phyloP scores from a whole-genome alignment of 2,329 filamentous ascomycete species.

The Fusarium clavum region DNA sequence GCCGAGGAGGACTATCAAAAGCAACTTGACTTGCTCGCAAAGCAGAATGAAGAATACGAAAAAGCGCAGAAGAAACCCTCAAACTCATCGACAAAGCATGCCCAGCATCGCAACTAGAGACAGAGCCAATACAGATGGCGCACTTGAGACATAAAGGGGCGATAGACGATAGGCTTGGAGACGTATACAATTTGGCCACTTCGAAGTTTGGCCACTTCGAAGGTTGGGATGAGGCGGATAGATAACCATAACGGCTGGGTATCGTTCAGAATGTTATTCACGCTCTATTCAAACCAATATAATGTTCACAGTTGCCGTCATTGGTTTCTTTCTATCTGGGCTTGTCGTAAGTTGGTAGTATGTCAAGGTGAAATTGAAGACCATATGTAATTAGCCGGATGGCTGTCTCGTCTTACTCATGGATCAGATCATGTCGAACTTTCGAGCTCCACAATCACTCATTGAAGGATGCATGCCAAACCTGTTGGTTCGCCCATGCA shows the following conservation, averaged over 20 bases:
- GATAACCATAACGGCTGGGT: rapidly evolving
- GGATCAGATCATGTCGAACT: not conserved
- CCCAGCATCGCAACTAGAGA: rapidly evolving
- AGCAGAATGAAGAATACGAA: not conserved
- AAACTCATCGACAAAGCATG: rapidly evolving
- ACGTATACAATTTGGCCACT: too few species aligned
- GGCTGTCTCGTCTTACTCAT: not conserved
- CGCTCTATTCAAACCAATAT: too few species aligned
- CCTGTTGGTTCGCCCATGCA: not conserved
- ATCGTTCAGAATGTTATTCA: too few species aligned
- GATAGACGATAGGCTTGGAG: too few species aligned
- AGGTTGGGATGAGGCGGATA: too few species aligned
- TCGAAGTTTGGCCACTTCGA: too few species aligned
- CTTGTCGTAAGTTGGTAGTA: rapidly evolving
- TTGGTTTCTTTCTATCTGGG: rapidly evolving
- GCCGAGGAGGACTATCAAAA: not conserved
- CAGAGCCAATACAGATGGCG: rapidly evolving
- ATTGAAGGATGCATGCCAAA: not conserved
- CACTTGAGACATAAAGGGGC: rapidly evolving
- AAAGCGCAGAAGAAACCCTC: not conserved
- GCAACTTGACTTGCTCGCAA: not conserved
- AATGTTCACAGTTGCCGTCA: too few species aligned
- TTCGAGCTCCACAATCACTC: not conserved
- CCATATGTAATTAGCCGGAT: rapidly evolving
- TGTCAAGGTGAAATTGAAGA: too few species aligned